A percentile compares a stretch with the other conserved stretches of the same genome.
Conservation (phyloP, 129 eudicot genomes). For the Saposhnikovia divaricata region DNA sequence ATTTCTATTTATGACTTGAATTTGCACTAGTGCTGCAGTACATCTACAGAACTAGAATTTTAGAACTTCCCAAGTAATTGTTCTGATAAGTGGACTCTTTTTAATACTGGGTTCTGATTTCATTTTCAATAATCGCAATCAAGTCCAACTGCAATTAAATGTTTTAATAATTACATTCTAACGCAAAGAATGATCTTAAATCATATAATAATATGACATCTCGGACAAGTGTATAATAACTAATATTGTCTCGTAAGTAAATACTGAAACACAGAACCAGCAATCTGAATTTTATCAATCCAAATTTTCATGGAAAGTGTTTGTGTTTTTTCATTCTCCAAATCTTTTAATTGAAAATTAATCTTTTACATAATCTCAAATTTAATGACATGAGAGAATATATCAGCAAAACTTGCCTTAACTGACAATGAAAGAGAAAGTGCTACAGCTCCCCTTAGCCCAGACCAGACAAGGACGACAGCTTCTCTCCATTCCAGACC, state of each 20-base stretch:
- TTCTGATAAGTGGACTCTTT: not conserved
- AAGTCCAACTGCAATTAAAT: not conserved
- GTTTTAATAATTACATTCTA: not conserved
- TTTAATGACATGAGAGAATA: not conserved
- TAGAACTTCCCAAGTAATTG: not conserved
- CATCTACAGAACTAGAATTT: not conserved
- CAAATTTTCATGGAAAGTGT: not conserved
- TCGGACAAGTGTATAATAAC: not conserved
- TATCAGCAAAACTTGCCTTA: conserved; percentile 46
- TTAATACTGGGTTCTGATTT: not conserved
- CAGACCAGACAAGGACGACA: conserved; percentile 71
- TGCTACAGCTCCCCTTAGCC: conserved; percentile 94
- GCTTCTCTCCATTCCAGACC: conserved; percentile 96
- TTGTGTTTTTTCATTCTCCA: not conserved
- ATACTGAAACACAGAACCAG: not conserved
- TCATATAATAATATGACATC: not conserved
- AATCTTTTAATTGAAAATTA: not conserved
- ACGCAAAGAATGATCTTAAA: not conserved
- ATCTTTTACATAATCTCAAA: not conserved
- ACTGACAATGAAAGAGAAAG: conserved; percentile 84
- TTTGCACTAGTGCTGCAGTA: not conserved
- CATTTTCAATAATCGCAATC: not conserved
- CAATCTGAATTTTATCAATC: not conserved
- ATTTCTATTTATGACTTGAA: not conserved
- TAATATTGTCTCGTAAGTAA: not conserved